Conservation (phyloP, 768 basidiomycete species). For the Russula sp. region DNA sequence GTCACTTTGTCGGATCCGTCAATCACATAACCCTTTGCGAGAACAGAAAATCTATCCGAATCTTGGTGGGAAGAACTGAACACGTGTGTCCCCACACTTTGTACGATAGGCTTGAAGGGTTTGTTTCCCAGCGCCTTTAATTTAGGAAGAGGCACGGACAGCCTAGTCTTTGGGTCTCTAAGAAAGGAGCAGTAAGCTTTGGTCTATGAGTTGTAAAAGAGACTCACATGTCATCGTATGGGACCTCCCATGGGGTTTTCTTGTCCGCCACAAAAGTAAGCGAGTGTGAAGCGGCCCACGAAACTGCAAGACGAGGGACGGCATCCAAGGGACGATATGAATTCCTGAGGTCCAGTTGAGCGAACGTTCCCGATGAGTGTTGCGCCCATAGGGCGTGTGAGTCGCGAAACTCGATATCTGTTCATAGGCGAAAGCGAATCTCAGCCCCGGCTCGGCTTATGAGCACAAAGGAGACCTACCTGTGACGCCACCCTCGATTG, state of each 20-base stretch:
- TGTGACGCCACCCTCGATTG: slow-evolving; percentile 63
- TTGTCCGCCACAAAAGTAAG: slow-evolving; percentile 60
- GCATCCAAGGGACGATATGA: slow-evolving; percentile 58
- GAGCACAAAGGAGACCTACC: slow-evolving; percentile 37
- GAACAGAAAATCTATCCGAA: slow-evolving; percentile 42
- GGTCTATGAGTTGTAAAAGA: not conserved
- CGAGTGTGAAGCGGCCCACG: slow-evolving; percentile 61
- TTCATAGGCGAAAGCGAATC: not conserved
- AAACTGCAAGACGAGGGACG: slow-evolving; percentile 51
- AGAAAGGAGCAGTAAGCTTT: slow-evolving; percentile 26
- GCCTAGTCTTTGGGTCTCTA: slow-evolving; percentile 31
- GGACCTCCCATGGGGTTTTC: slow-evolving; percentile 50
- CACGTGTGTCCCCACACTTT: slow-evolving; percentile 50
- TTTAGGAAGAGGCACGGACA: slow-evolving; percentile 25
- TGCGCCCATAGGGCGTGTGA: slow-evolving; percentile 68
- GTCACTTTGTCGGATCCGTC: slow-evolving; percentile 38
- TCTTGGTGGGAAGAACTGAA: slow-evolving; percentile 34
- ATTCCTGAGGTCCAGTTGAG: slow-evolving; percentile 68
- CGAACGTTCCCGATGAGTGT: slow-evolving; percentile 69
- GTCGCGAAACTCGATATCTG: slow-evolving; percentile 64
- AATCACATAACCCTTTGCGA: slow-evolving; percentile 60
- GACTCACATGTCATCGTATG: slow-evolving; percentile 68
- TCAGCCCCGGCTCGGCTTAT: not conserved
- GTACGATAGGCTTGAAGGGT: slow-evolving; percentile 41
- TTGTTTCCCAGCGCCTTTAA: slow-evolving; percentile 57